phyloP scores from a whole-genome alignment of 306 rosid genomes.

The Prunus mume region DNA sequence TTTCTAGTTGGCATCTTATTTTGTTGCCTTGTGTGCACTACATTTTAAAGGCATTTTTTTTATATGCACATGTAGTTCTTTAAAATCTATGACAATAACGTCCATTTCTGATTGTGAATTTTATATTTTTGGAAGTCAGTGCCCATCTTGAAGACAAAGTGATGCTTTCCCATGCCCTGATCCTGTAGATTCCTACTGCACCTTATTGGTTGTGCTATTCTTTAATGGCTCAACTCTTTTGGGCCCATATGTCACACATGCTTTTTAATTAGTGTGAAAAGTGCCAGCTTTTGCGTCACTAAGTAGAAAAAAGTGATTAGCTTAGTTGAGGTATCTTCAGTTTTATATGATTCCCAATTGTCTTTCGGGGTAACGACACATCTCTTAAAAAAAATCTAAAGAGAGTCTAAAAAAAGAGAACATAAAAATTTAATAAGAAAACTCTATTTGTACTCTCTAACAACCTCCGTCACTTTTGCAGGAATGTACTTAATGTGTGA shows the following conservation, averaged over 20 bases:
- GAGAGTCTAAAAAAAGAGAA: background rate
- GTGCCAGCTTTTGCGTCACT: background rate
- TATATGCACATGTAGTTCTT: too few species aligned
- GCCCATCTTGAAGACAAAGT: background rate
- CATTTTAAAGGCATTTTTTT: background rate
- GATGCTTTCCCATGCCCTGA: slow-evolving; percentile 7
- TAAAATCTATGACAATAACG: too few species aligned
- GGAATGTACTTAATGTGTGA: background rate
- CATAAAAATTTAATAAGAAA: background rate
- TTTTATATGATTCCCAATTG: background rate
- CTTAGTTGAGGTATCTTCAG: background rate
- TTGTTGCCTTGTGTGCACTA: background rate
- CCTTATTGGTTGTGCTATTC: background rate
- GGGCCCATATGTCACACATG: background rate
- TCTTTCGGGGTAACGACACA: background rate
- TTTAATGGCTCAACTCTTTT: background rate
- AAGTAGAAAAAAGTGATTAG: background rate
- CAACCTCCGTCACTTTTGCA: background rate
- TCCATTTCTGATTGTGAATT: too few species aligned
- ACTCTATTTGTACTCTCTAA: background rate
- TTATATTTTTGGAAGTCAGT: background rate
- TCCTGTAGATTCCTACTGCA: background rate
- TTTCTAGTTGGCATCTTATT: background rate
- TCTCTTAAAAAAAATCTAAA: background rate
- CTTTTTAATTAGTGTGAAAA: background rate